Evolutionary conservation across 2,329 filamentous ascomycete genomes (phyloP), one percentile per base, ranked within the genome.

Genomic region (Lecanicillium sp.): DNA sequence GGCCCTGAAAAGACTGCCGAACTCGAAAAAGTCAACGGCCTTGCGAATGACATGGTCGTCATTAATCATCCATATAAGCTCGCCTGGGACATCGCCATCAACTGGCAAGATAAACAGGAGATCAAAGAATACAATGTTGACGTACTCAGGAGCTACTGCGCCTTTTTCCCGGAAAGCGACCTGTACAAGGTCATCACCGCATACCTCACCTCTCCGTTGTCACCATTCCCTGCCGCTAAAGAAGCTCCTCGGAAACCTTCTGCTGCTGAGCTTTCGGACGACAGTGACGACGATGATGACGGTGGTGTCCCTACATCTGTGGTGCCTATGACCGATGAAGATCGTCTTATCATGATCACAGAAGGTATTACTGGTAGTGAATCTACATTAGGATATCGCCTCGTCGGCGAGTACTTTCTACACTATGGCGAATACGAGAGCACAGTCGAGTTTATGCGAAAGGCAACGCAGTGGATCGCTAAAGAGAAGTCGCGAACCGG

Each of bases 1-100:
- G 78, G 80, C 4, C 57, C 64, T 3, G 66, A 79, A 42, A 96
- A 96, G 60, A 55, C 63, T 1, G 60, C 68, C 14, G 88, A 94
- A 57, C 75, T 85, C 18, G 67, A 78, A 27, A 80, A 83, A 46
- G 82, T 95, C 0, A 63, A 83, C 51, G 81, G 83, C 43, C 67
- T 92, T 37, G 88, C 90, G 1, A 78, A 81, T 45, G 92, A 90
- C 44, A 95, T 98, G 85, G 90, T 98, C 44, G 85, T 95, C 43
- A 92, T 98, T 56, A 89, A 90, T 51, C 88, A 96, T 50, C 85
- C 87, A 0, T 95, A 83, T 61, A 78, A 82, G 46, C 70, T 94
- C 13, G 92, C 92, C 0, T 98, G 94, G 94, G 83, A 87, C 51
- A 82, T 95, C 44, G 75, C 84, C 20, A 70, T 98, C 42, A 86